Evolutionary conservation across 2,329 filamentous ascomycete genomes (phyloP), one percentile per base, ranked within the genome.

Genomic region (Periconia macrospinosa): DNA sequence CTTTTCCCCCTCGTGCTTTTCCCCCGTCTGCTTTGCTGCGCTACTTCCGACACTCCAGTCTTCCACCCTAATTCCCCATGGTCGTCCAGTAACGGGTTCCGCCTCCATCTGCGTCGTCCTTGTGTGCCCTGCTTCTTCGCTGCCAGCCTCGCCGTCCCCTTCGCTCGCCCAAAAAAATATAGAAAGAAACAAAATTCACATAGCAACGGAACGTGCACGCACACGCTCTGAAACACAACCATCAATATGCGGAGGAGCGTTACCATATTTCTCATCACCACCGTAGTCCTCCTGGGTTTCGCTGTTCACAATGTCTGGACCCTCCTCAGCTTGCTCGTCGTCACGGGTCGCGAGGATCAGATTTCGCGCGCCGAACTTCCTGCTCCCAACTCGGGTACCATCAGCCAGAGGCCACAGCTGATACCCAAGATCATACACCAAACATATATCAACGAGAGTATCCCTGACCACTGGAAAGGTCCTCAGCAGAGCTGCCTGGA

Each of bases 401-500:
- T 83, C 60, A 81, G 82, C 56, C 77, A 79, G 45, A 76, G 78
- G 45, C 80, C 81, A 10, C 84, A 86, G 61, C 70, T 89, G 59
- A 89, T 91, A 47, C 88, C 88, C 45, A 89, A 88, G 74, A 90
- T 91, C 67, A 89, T 91, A 52, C 88, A 91, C 76, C 88, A 91
- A 71, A 90, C 88, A 10, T 90, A 90, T 73, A 84, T 84, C 65
- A 90, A 89, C 68, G 83, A 86, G 52, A 84, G 80, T 42, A 85
- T 91, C 40, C 88, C 88, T 0, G 77, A 76, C 44, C 81, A 86
- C 49, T 91, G 89, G 89, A 74, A 79, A 53, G 80, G 79, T 10
- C 81, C 87, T 30, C 86, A 89, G 61, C 76, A 85, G 72, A 86
- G 80, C 62, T 91, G 89, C 74, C 76, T 86, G 50, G 81, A 87